A percentile compares a stretch with the other conserved stretches of the same genome.
These are phyloP conservation scores for Monilinia fructigena DNA, from an alignment of 2,329 filamentous ascomycete genomes.

Conservation along the genomic window DNA sequence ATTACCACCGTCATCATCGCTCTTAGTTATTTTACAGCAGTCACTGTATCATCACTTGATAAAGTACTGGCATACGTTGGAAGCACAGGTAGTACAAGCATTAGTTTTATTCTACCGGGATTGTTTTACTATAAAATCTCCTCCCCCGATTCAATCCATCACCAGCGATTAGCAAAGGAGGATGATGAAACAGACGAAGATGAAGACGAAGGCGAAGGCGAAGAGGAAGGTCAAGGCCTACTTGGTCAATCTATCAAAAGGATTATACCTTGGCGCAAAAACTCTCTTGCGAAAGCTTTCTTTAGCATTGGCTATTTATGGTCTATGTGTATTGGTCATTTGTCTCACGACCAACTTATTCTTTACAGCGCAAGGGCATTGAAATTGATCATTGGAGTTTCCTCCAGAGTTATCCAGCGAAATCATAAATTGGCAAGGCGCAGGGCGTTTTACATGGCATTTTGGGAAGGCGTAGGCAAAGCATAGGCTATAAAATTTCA, in stretches of 20 bases:
- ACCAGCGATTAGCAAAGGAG: conserved; percentile 85
- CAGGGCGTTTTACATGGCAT: not conserved
- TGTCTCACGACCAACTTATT: conserved; percentile 80
- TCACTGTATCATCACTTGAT: conserved; percentile 87
- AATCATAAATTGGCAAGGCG: conserved; percentile 19
- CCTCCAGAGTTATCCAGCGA: not conserved
- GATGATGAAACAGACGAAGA: conserved; percentile 75
- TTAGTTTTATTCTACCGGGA: conserved; percentile 94
- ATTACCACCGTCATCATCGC: conserved; percentile 86
- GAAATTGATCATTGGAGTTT: conserved; percentile 25
- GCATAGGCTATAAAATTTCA: conserved; percentile 8
- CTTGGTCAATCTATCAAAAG: conserved; percentile 16
- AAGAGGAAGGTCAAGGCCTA: conserved; percentile 44
- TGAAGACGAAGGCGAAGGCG: conserved; percentile 52
- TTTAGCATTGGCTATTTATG: conserved; percentile 77
- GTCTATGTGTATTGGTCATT: conserved; percentile 81
- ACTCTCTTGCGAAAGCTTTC: conserved; percentile 68
- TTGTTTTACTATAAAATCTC: conserved; percentile 99
- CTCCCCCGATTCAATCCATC: conserved; percentile 78
- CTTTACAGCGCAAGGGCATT: conserved; percentile 63
- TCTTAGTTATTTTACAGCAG: conserved; percentile 80
- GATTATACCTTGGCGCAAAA: conserved; percentile 49
- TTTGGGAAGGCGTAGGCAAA: not conserved
- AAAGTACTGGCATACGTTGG: conserved; percentile 93
- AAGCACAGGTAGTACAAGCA: conserved; percentile 89